Percentiles rank a stretch among this genome's conserved stretches.
These are phyloP conservation scores for Hibiscus trionum DNA, from an alignment of 345 rosid species.

Conservation along the genomic window DNA sequence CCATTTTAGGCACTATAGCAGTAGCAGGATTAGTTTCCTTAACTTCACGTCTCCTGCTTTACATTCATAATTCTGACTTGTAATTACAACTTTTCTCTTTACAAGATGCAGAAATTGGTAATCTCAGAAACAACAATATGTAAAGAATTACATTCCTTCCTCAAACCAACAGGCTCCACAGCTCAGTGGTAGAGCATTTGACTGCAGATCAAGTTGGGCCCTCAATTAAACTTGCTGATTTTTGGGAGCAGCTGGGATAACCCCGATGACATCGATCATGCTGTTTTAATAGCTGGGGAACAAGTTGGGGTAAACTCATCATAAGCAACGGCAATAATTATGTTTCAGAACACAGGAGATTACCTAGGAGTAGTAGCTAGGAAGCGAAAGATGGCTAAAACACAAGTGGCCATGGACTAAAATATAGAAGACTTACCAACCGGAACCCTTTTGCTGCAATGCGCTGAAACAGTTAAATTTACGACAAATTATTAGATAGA, in stretches of 20 bases:
- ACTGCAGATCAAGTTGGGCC: constrained; percentile 55
- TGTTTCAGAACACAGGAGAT: constrained; percentile 35
- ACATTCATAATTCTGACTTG: too few species aligned
- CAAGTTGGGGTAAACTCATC: constrained; percentile 43
- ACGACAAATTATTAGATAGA: too few species aligned
- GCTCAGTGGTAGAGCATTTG: constrained; percentile 88
- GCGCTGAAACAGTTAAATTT: too few species aligned
- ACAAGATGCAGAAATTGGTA: too few species aligned
- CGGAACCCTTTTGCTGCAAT: constrained; percentile 43
- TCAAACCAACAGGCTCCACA: constrained; percentile 6
- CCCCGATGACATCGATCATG: constrained; percentile 68
- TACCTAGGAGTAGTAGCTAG: constrained; percentile 43
- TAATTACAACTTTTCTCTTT: too few species aligned
- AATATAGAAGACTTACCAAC: constrained; percentile 16
- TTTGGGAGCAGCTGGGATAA: constrained; percentile 45
- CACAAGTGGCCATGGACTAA: constrained; percentile 55
- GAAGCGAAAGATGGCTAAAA: constrained; percentile 52
- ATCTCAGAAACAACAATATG: too few species aligned
- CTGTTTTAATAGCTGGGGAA: constrained; percentile 62
- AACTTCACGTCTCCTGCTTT: too few species aligned
- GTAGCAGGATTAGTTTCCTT: too few species aligned
- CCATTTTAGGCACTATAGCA: too few species aligned
- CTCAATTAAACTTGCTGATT: too few species aligned
- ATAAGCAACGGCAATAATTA: background rate
- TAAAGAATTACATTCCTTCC: too few species aligned